A percentile compares a stretch with the other conserved stretches of the same genome.
Conservation (phyloP, 1,284 basidiomycete species). For the Rugosomyces carneus region DNA sequence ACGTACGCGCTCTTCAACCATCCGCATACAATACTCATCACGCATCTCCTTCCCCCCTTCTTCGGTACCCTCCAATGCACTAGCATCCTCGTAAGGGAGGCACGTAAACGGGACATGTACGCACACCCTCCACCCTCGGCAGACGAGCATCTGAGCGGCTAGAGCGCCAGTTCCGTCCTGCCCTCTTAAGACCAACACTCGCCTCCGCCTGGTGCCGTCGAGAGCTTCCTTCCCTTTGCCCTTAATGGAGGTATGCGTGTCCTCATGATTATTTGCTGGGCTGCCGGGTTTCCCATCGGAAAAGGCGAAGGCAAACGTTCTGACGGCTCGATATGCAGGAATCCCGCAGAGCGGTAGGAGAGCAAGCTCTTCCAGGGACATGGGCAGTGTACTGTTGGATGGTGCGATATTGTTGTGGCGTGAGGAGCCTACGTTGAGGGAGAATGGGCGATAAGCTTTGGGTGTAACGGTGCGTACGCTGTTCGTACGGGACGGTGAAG, state of each 20-base stretch:
- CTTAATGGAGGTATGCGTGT: neutral
- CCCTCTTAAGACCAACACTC: slow-evolving; percentile 67
- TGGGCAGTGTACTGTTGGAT: slow-evolving; percentile 4
- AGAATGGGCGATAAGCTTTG: neutral
- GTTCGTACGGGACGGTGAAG: slow-evolving; percentile 6
- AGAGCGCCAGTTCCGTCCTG: slow-evolving; percentile 74
- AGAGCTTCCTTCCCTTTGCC: slow-evolving; percentile 13
- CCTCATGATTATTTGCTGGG: slow-evolving; percentile 7
- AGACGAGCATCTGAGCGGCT: slow-evolving; percentile 66
- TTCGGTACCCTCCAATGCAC: slow-evolving; percentile 16
- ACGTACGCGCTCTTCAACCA: slow-evolving; percentile 48
- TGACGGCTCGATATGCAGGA: slow-evolving; percentile 71
- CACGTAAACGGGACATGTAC: slow-evolving; percentile 52
- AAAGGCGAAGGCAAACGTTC: slow-evolving; percentile 45
- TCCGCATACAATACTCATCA: slow-evolving; percentile 22
- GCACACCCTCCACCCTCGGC: slow-evolving; percentile 57
- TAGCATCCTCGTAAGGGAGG: slow-evolving; percentile 15
- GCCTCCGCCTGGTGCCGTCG: slow-evolving; percentile 21
- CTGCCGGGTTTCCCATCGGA: slow-evolving; percentile 17
- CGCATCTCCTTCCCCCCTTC: slow-evolving; percentile 23
- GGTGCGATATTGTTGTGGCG: neutral
- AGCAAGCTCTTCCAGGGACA: slow-evolving; percentile 74
- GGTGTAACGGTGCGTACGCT: slow-evolving; percentile 1
- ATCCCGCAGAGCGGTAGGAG: slow-evolving; percentile 73
- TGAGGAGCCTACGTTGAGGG: neutral